Evolutionary conservation across 2,329 filamentous ascomycete species (phyloP).

Genomic region (Rutstroemia sp.): DNA sequence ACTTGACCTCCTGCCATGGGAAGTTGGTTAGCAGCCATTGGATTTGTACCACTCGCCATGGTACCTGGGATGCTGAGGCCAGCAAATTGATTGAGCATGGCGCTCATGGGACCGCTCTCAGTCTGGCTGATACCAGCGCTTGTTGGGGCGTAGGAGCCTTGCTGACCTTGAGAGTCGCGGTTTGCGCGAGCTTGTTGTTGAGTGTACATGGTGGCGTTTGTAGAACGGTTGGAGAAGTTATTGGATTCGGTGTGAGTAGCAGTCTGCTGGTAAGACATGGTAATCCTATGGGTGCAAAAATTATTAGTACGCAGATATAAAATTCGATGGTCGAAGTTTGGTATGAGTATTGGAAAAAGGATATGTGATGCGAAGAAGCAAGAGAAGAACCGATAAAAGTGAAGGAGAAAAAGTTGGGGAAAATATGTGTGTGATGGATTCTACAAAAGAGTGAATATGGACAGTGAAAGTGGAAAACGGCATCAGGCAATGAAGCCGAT

Average conservation of each 20-base stretch:
- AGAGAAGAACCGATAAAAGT: background rate
- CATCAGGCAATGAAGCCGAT: background rate
- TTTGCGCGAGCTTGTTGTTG: slow-evolving; percentile 24
- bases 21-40: slow-evolving; percentile 24
- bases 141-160: slow-evolving; percentile 18
- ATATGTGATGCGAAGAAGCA: background rate
- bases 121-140: slow-evolving; percentile 13
- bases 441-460: background rate
- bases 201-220: slow-evolving; percentile 25
- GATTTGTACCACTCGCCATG: slow-evolving; percentile 27
- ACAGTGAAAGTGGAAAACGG: background rate
- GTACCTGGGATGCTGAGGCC: slow-evolving; percentile 28
- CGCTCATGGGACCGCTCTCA: slow-evolving; percentile 21
- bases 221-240: slow-evolving; percentile 19
- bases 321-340: background rate
- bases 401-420: background rate
- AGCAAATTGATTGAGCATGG: slow-evolving; percentile 27
- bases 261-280: slow-evolving; percentile 32
- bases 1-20: slow-evolving; percentile 30
- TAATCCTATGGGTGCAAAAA: slow-evolving; percentile 18
- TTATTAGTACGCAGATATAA: slow-evolving; percentile 13
- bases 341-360: slow-evolving; percentile 1
- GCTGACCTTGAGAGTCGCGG: slow-evolving; percentile 25
- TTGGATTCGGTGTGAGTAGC: slow-evolving; percentile 21
- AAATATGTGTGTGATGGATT: background rate